Evolutionary conservation across 2,329 filamentous ascomycete species (phyloP), one percentile per base, ranked within the genome.

Genomic region (Aphanocladium album): DNA sequence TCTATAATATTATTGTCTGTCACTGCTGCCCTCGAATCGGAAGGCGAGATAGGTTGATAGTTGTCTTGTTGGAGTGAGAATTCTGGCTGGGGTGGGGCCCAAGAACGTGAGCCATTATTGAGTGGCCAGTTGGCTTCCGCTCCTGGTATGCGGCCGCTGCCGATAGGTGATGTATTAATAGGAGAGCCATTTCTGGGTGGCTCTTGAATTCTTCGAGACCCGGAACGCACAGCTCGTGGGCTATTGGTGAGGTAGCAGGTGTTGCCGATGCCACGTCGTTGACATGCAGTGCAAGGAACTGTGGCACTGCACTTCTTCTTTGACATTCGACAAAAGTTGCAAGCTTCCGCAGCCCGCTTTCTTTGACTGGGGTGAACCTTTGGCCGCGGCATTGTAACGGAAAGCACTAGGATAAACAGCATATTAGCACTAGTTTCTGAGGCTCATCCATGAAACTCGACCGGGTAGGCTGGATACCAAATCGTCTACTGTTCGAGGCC

Each of bases 291-390:
- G 63, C 80, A 83, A 1, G 80, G 80, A 2, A 77, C 75, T 0
- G 73, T 74, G 11, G 77, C 79, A 60, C 76, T 78, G 66, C 80
- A 83, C 63, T 79, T 72, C 68, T 81, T 82, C 69, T 83, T 83
- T 9, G 79, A 76, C 16, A 73, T 71, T 33, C 79, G 76, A 64
- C 80, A 83, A 6, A 74, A 67, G 51, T 74, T 72, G 64, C 80
- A 83, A 8, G 80, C 80, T 60, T 80, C 77, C 23, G 74, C 75
- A 17, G 78, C 78, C 45, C 80, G 74, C 60, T 78, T 76, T 5
- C 81, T 77, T 62, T 81, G 76, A 52, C 77, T 75, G 1, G 78
- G 77, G 19, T 73, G 74, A 23, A 83, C 79, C 64, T 77, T 81
- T 14, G 80, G 79, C 23, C 81, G 79, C 61, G 80, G 79, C 80